These are phyloP conservation scores for Fusarium veterinarium DNA, from an alignment of 2,329 filamentous ascomycete genomes.

Conservation along the genomic window DNA sequence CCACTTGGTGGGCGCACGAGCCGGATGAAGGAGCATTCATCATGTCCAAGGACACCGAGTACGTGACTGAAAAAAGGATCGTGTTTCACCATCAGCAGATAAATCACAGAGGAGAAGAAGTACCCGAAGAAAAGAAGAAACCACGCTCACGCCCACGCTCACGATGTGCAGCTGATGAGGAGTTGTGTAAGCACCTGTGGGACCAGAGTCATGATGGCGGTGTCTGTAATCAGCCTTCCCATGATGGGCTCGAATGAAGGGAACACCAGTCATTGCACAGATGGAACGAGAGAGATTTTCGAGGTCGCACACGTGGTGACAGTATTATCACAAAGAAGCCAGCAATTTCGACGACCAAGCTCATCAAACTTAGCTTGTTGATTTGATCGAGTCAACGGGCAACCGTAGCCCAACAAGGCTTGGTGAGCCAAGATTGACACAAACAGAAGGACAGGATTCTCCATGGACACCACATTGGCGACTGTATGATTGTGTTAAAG, in stretches of 20 bases:
- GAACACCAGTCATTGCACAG: background rate
- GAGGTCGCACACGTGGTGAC: background rate
- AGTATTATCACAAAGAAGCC: background rate
- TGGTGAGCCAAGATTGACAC: background rate
- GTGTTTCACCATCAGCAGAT: slow-evolving; percentile 25
- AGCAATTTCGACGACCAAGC: background rate
- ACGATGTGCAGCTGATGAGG: slow-evolving; percentile 14
- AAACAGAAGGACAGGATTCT: background rate
- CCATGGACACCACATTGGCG: background rate
- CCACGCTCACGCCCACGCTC: background rate
- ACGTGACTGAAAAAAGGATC: background rate
- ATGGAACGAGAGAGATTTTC: background rate
- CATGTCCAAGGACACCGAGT: slow-evolving; percentile 10
- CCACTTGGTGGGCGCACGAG: slow-evolving; percentile 36
- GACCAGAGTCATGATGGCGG: slow-evolving; percentile 25
- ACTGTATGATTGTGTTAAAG: background rate
- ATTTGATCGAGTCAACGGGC: background rate
- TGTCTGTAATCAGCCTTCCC: slow-evolving; percentile 2
- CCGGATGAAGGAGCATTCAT: slow-evolving; percentile 30
- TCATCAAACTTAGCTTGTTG: background rate
- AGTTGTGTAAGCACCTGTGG: slow-evolving; percentile 17
- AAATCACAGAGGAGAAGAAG: background rate
- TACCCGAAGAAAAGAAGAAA: background rate
- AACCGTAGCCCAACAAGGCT: background rate
- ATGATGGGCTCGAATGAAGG: background rate